Conservation (phyloP, 768 basidiomycete genomes). For the Boletus coccyginus region DNA sequence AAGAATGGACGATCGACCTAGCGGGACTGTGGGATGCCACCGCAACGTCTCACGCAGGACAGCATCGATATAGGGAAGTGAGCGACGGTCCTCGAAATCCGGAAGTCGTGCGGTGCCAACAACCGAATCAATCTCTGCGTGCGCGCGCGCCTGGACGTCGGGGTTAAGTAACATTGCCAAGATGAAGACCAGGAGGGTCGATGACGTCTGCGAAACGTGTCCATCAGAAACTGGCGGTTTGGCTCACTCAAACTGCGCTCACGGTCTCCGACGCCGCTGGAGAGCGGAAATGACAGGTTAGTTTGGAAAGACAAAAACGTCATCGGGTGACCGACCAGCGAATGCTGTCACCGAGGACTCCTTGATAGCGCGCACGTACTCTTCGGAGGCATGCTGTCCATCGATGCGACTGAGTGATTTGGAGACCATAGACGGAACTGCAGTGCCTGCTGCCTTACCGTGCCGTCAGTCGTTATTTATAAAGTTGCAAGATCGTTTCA, state of each 20-base stretch:
- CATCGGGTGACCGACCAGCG: slow-evolving; percentile 18
- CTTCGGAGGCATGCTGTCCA: neutral
- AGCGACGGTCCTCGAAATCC: slow-evolving; percentile 27
- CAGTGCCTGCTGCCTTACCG: slow-evolving; percentile 23
- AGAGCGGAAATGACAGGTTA: neutral
- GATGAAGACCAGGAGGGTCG: slow-evolving; percentile 30
- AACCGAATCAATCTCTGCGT: slow-evolving; percentile 36
- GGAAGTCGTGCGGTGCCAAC: slow-evolving; percentile 33
- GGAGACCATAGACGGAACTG: slow-evolving; percentile 27
- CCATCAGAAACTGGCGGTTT: neutral
- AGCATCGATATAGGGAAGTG: slow-evolving; percentile 27
- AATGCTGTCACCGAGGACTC: slow-evolving; percentile 31
- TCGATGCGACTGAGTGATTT: slow-evolving; percentile 17
- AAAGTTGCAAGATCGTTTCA: neutral
- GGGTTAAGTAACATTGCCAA: slow-evolving; percentile 38
- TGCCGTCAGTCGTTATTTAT: neutral
- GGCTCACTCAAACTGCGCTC: neutral
- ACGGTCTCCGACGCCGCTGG: slow-evolving; percentile 32
- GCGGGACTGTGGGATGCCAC: slow-evolving; percentile 35
- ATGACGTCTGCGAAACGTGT: slow-evolving; percentile 26
- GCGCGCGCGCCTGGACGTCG: slow-evolving; percentile 36
- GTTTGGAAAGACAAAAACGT: neutral
- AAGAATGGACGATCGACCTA: slow-evolving; percentile 22
- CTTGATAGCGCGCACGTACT: slow-evolving; percentile 22
- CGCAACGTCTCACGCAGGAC: slow-evolving; percentile 33